Evolutionary conservation across 148 eudicot species (phyloP), one percentile per base, ranked within the genome.

Genomic region (Rhododendron vialii): DNA sequence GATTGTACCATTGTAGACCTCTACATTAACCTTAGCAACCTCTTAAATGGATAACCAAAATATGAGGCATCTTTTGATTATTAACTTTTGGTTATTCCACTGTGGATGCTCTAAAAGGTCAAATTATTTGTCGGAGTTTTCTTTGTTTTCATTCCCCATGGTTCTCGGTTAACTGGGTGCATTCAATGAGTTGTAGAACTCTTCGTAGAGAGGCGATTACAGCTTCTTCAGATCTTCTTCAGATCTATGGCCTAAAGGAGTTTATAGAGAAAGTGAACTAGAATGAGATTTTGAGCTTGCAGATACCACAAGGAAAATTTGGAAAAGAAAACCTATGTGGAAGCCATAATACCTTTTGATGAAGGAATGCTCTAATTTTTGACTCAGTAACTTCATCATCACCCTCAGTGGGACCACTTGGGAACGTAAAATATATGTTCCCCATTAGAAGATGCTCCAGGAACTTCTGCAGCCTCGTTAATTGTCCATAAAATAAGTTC

Each of bases 311-410:
- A 30, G 33, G 38, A 7, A 74, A 69, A 22, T 14, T 71, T 26
- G 11, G 59, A 81, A 43, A 47, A 30, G 24, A 73, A 50, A 59
- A 38, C 20, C 75, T 4, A 13, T 13, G 7, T 38, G 55, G 43
- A 81, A 78, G 59, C 73, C 17, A 50, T 24, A 30, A 50, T 55
- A 95, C 98, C 98, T 95, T 95, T 85, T 95, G 95, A 78, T 93
- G 94, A 90, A 95, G 89, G 82, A 95, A 95, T 41, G 95, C 96
- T 85, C 89, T 88, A 85, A 95, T 95, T 90, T 95, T 95, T 61
- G 91, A 86, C 88, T 95, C 98, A 0, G 98, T 95, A 83, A 94
- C 94, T 90, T 95, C 98, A 79, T 94, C 96, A 15, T 95, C 96
- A 75, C 94, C 98, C 53, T 95, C 98, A 20, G 89, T 90, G 47